Conservation (phyloP, 2,329 filamentous ascomycete genomes). For the Fusarium solani-melongenae region DNA sequence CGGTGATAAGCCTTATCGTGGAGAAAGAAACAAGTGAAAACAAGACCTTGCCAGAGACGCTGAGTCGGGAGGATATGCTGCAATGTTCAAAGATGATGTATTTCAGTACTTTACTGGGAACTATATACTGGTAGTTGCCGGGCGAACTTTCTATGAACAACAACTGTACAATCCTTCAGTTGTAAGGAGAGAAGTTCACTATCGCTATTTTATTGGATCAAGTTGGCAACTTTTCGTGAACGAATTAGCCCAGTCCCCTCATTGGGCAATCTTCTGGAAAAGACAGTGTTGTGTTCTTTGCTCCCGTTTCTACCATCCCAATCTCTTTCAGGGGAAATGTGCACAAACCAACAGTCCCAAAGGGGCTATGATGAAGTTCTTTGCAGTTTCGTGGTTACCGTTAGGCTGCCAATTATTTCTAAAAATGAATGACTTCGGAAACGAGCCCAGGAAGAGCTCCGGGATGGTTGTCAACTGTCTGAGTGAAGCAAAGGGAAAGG, state of each 20-base stretch:
- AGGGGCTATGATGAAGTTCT: not conserved
- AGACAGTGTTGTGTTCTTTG: not conserved
- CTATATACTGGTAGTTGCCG: not conserved
- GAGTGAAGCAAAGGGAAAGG: not conserved
- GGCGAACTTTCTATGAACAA: not conserved
- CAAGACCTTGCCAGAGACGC: not conserved
- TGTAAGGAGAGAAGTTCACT: not conserved
- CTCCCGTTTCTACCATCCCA: not conserved
- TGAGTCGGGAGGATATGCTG: not conserved
- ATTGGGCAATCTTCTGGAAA: not conserved
- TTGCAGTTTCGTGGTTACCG: not conserved
- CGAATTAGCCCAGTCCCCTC: not conserved
- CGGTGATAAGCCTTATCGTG: not conserved
- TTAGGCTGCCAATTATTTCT: no score
- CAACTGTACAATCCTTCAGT: not conserved
- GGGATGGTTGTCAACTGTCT: fast-evolving
- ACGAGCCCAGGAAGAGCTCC: not conserved
- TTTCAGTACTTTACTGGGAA: not conserved
- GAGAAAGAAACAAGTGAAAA: not conserved
- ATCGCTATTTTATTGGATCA: not conserved
- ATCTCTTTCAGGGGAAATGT: not conserved
- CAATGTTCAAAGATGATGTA: not conserved
- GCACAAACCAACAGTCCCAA: not conserved
- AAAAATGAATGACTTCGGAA: not conserved
- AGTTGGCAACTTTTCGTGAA: not conserved